These are phyloP conservation scores for Acarospora socialis DNA, from an alignment of 2,329 filamentous ascomycete genomes.

Conservation along the genomic window DNA sequence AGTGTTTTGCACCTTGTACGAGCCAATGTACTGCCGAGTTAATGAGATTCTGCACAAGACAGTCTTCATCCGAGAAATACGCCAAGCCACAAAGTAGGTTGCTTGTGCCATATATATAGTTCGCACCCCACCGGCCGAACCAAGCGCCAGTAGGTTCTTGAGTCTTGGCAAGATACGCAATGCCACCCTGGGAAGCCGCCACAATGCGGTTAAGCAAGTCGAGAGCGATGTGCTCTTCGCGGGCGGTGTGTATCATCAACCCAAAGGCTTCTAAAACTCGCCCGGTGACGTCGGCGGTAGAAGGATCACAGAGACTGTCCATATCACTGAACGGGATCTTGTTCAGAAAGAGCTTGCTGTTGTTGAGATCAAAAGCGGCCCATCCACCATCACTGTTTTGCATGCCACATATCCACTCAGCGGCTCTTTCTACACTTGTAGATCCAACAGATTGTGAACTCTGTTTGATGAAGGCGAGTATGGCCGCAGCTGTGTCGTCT, in stretches of 20 bases:
- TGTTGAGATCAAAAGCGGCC: constrained; percentile 24
- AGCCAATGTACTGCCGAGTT: constrained; percentile 15
- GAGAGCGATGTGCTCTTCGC: neutral
- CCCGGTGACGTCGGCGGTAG: constrained; percentile 23
- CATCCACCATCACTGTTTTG: constrained; percentile 26
- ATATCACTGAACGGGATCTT: constrained; percentile 26
- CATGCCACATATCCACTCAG: constrained; percentile 23
- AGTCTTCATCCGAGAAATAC: constrained; percentile 10
- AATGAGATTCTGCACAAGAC: constrained; percentile 1
- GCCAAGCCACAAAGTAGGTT: constrained; percentile 20
- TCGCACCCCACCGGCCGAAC: constrained; percentile 23
- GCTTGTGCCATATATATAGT: constrained; percentile 24
- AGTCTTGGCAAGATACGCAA: constrained; percentile 15
- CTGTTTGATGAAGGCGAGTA: constrained; percentile 19
- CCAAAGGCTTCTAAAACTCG: constrained; percentile 21
- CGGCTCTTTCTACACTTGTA: constrained; percentile 9
- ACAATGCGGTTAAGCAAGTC: neutral
- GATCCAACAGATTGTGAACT: constrained; percentile 7
- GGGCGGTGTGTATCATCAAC: constrained; percentile 11
- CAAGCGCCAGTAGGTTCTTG: constrained; percentile 20
- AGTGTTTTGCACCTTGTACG: constrained; percentile 16
- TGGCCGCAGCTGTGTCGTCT: constrained; percentile 21
- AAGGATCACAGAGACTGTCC: constrained; percentile 22
- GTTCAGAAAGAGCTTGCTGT: constrained; percentile 22
- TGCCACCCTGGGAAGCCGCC: constrained; percentile 12